phyloP scores from a whole-genome alignment of 257 asterid genomes.

The Capsicum rhomboideum region DNA sequence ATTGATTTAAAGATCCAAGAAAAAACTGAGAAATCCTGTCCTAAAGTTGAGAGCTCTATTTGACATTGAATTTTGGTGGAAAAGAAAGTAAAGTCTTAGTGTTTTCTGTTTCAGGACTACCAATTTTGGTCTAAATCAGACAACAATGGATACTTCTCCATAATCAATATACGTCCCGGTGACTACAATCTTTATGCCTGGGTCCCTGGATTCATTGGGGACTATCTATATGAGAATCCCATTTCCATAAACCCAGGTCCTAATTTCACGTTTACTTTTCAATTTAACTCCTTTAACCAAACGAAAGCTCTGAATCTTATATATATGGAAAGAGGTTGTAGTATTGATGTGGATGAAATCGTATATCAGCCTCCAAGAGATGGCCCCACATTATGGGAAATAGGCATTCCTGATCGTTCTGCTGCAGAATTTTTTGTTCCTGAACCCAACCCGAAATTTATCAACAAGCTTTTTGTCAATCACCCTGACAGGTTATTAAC shows the following conservation, averaged over 20 bases:
- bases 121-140: slow-evolving; percentile 64
- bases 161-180: slow-evolving; percentile 31
- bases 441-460: slow-evolving; percentile 9
- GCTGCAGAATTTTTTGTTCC: slow-evolving; percentile 16
- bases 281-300: not conserved
- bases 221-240: slow-evolving; percentile 24
- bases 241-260: slow-evolving; percentile 46
- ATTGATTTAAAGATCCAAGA: no score
- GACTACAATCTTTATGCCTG: slow-evolving; percentile 57
- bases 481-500: slow-evolving; percentile 13
- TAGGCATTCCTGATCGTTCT: slow-evolving; percentile 14
- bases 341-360: not conserved
- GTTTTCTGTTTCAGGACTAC: slow-evolving; percentile 39
- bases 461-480: slow-evolving; percentile 12
- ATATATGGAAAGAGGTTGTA: not conserved
- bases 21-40: no score
- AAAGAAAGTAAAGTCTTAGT: not conserved
- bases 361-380: slow-evolving; percentile 14
- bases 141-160: slow-evolving; percentile 39
- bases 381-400: slow-evolving; percentile 19
- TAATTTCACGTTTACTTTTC: not conserved
- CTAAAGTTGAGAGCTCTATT: no score
- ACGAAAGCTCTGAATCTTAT: not conserved
- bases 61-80: not conserved
- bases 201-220: slow-evolving; percentile 74